Percentiles rank a stretch among this genome's conserved stretches.
Evolutionary conservation across 2,329 filamentous ascomycete genomes (phyloP).

Genomic region (Botrytis squamosa): DNA sequence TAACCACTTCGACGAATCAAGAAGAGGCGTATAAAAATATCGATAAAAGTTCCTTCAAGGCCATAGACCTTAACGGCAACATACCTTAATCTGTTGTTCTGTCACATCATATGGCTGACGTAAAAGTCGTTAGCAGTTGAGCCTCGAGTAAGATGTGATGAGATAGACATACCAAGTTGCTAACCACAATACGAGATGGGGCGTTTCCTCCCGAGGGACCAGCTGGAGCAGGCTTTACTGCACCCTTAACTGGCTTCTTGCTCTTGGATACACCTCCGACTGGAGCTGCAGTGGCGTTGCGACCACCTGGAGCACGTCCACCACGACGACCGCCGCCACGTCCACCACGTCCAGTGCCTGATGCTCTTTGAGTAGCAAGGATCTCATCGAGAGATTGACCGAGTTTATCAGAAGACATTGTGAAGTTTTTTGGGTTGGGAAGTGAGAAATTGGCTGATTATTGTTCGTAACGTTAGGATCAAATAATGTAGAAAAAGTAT

Average conservation of each 20-base stretch:
- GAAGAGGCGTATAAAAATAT: conserved; percentile 52
- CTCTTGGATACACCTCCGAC: conserved; percentile 84
- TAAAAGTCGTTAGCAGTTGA: conserved; percentile 21
- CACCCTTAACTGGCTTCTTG: conserved; percentile 59
- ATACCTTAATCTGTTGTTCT: conserved; percentile 99
- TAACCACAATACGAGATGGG: conserved; percentile 79
- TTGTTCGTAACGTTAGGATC: conserved; percentile 37
- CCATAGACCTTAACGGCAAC: conserved; percentile 80
- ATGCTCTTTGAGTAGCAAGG: conserved; percentile 60
- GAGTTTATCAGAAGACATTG: conserved; percentile 92
- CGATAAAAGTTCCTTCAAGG: conserved; percentile 67
- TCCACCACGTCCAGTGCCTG: conserved; percentile 36
- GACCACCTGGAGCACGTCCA: conserved; percentile 46
- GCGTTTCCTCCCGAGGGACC: conserved; percentile 60
- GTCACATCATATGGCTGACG: conserved; percentile 88
- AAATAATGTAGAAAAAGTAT: conserved; percentile 32
- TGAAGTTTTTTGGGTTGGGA: conserved; percentile 41
- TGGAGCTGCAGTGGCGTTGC: conserved; percentile 55
- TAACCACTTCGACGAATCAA: conserved; percentile 19
- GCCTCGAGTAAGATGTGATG: background rate
- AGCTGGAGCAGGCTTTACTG: conserved; percentile 61
- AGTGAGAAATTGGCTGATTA: conserved; percentile 32
- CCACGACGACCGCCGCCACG: conserved; percentile 47
- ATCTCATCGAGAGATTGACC: conserved; percentile 98
- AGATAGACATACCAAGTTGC: conserved; percentile 78